Evolutionary conservation across 129 eudicot genomes (phyloP).

Genomic region (Smallanthus sonchifolius): DNA sequence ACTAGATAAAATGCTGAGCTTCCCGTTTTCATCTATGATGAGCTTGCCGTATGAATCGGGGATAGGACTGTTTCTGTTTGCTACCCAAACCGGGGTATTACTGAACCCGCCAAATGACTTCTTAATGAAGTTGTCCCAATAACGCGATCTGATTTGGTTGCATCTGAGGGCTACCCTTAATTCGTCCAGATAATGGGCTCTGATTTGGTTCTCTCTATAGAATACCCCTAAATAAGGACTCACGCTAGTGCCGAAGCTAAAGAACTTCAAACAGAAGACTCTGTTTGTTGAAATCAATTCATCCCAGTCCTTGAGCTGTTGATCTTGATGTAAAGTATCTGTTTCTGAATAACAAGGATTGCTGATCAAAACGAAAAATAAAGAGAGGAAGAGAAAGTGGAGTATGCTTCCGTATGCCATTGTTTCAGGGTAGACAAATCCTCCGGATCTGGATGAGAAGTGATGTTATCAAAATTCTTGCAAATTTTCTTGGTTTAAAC

Average conservation of each 20-base stretch:
- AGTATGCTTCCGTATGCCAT: constrained; percentile 12
- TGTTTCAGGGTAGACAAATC: neutral
- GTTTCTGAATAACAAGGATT: constrained; percentile 20
- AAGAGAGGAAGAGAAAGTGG: neutral
- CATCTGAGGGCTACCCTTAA: neutral
- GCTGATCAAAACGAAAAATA: neutral
- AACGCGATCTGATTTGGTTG: neutral
- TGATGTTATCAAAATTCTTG: neutral
- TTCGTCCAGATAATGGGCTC: neutral
- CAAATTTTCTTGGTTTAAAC: constrained; percentile 12
- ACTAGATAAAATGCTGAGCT: constrained; percentile 13
- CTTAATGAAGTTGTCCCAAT: too few species aligned
- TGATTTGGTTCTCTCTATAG: neutral
- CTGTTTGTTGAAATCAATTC: constrained; percentile 29
- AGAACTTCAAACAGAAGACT: constrained; percentile 36
- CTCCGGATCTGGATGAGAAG: neutral
- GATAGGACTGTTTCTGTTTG: constrained; percentile 43
- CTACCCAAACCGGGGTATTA: constrained; percentile 38
- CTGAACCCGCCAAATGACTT: neutral
- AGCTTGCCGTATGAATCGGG: constrained; percentile 25
- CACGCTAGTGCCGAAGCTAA: constrained; percentile 31
- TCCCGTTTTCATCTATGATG: constrained; percentile 24
- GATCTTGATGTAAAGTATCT: constrained; percentile 34
- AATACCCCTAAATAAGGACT: constrained; percentile 36
- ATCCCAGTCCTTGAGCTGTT: constrained; percentile 33